A percentile compares a stretch with the other conserved stretches of the same genome.
phyloP scores from a whole-genome alignment of 2,329 filamentous ascomycete species.

The Ophiostoma triangulosporum region DNA sequence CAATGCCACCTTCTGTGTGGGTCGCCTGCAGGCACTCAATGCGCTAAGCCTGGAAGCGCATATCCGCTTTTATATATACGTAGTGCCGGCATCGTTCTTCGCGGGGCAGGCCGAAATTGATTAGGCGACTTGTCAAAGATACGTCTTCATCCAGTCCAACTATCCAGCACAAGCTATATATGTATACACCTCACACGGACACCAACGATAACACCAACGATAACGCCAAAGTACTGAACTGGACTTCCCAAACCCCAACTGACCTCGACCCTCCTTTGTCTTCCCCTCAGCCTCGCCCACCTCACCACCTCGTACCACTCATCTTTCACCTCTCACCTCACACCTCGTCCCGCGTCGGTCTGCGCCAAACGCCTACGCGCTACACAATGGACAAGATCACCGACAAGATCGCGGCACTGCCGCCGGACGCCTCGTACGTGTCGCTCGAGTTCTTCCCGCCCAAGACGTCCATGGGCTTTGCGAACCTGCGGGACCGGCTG shows the following conservation, averaged over 20 bases:
- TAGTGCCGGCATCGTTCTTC: constrained; percentile 1
- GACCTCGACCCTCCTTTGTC: not conserved
- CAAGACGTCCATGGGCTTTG: constrained; percentile 75
- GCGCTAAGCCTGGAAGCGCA: not conserved
- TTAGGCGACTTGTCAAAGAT: too few species aligned
- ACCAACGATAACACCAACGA: not conserved
- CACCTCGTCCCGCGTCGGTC: not conserved
- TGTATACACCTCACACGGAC: not conserved
- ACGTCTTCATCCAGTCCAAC: too few species aligned
- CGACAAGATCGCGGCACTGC: constrained; percentile 85
- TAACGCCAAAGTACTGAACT: not conserved
- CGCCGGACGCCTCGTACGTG: constrained; percentile 71
- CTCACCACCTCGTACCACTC: too few species aligned
- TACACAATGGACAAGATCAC: constrained; percentile 69
- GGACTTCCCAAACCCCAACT: not conserved
- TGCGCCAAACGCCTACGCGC: not conserved
- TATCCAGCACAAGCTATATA: too few species aligned
- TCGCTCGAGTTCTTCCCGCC: constrained; percentile 99
- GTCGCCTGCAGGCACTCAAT: not conserved
- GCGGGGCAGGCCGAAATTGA: constrained; percentile 2
- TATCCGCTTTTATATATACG: not conserved
- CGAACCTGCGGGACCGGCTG: constrained; percentile 78
- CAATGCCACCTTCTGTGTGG: too few species aligned
- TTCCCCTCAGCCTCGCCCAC: not conserved
- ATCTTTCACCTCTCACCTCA: too few species aligned